Base-by-base conservation (phyloP, 2,329 filamentous ascomycete genomes). In the Emmonsia crescens region DNA sequence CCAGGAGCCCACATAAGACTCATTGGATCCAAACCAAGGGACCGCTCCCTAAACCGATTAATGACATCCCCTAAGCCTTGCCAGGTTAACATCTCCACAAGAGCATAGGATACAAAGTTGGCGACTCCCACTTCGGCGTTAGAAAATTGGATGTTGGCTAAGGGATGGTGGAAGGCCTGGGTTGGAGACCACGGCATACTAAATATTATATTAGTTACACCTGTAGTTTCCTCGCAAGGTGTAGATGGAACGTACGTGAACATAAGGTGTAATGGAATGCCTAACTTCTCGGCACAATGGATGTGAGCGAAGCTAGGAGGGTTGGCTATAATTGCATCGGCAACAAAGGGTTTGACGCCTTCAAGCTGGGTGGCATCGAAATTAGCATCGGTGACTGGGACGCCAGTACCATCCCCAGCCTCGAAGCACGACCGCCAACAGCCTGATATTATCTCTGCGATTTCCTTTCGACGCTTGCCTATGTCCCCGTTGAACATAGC, bases 41-140 rank as follows among this genome's bases (percentile, higher is more conserved):
- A 83, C 62, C 86, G 85, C 66, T 87, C 85, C 59, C 92, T 82
- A 69, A 96, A 96, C 12, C 86, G 83, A 70, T 97, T 96, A 71
- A 96, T 93, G 5, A 96, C 80, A 73, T 96, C 92, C 44, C 92
- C 92, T 3, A 96, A 77, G 0, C 91, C 91, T 74, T 96, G 91
- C 91, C 91, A 96, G 12, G 91, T 92, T 81, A 96, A 85, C 83
- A 95, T 89, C 67, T 96, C 91, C 1, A 96, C 88, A 24, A 96
- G 78, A 0, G 87, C 85, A 68, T 96, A 96, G 0, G 88, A 89
- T 61, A 95, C 80, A 69, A 89, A 93, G 68, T 94, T 96, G 0
- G 89, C 88, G 62, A 90, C 81, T n/a, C 83, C 83, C 5, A 84
- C 80, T 68, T 94, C 89, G 1, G 88, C 87, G 67, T 91, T 90